These are phyloP conservation scores for Lipomyces spencermartinsiae DNA, from an alignment of 805 yeast species.

Conservation along the genomic window DNA sequence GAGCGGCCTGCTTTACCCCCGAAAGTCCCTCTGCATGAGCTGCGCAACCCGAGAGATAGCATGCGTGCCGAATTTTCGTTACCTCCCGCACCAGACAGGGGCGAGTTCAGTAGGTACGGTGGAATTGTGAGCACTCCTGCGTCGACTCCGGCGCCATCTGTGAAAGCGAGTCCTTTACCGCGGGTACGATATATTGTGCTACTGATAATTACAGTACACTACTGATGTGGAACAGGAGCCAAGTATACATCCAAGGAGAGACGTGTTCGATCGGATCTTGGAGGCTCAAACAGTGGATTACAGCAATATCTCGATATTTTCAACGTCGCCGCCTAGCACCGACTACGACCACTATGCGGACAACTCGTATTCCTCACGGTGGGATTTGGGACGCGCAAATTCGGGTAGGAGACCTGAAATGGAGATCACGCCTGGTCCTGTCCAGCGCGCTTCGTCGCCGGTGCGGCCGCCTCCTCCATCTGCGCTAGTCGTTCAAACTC, in stretches of 20 bases:
- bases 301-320: background rate
- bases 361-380: background rate
- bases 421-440: background rate
- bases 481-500: background rate
- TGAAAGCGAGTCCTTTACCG: too few relatives aligned
- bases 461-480: background rate
- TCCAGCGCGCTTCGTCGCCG: background rate
- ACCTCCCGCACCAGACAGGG: background rate
- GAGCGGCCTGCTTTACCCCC: constrained; percentile 17
- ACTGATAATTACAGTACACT: background rate
- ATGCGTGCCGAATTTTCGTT: background rate
- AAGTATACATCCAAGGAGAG: constrained; percentile 13
- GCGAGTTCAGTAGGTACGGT: constrained; percentile 5
- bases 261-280: constrained; percentile 6
- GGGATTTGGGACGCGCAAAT: background rate
- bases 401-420: background rate
- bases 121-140: constrained; percentile 9
- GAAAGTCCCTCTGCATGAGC: constrained; percentile 10
- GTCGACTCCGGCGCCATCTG: constrained; percentile 9
- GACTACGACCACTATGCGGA: background rate
- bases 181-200: background rate
- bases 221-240: background rate
- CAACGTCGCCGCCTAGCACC: background rate
- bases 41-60: background rate
- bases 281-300: background rate